These are phyloP conservation scores for Globisporangium uncinulatum DNA, from an alignment of 352 stramenopile species.

Conservation along the genomic window DNA sequence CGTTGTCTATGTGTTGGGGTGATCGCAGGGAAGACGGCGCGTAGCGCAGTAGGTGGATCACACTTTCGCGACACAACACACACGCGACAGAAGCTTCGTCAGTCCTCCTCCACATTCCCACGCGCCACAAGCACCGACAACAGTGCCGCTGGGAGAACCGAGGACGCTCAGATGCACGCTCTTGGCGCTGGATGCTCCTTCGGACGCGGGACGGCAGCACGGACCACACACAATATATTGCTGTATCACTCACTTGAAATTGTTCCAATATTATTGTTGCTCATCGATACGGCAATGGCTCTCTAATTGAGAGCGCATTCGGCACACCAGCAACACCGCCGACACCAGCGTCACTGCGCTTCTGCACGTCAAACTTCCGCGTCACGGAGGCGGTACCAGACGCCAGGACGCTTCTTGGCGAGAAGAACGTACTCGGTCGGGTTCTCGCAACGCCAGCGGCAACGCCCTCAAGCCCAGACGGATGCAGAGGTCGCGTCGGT, in stretches of 20 bases:
- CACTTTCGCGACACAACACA: slow-evolving; percentile 1
- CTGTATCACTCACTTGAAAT: background rate
- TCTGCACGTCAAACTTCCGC: slow-evolving; percentile 47
- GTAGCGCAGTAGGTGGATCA: slow-evolving; percentile 19
- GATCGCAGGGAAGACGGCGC: slow-evolving; percentile 45
- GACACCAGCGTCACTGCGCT: slow-evolving; percentile 23
- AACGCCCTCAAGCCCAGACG: background rate
- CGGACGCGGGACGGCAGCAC: slow-evolving; percentile 2
- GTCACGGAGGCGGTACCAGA: background rate
- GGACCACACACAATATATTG: slow-evolving; percentile 7
- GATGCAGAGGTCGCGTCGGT: slow-evolving; percentile 6
- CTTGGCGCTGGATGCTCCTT: slow-evolving; percentile 5
- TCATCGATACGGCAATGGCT: slow-evolving; percentile 56
- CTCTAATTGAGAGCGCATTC: slow-evolving; percentile 33
- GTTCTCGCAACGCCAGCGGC: background rate
- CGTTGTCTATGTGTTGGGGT: background rate
- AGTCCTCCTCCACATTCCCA: background rate
- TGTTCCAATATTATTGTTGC: background rate
- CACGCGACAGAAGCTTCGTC: too few species aligned
- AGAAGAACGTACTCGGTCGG: slow-evolving; percentile 43
- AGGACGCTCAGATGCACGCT: background rate
- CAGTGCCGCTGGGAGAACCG: too few species aligned
- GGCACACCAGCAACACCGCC: slow-evolving; percentile 36
- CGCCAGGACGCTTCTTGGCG: slow-evolving; percentile 15
- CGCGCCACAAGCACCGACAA: slow-evolving; percentile 2